phyloP scores from a whole-genome alignment of 2,329 filamentous ascomycete species.

The Fusarium siculi region DNA sequence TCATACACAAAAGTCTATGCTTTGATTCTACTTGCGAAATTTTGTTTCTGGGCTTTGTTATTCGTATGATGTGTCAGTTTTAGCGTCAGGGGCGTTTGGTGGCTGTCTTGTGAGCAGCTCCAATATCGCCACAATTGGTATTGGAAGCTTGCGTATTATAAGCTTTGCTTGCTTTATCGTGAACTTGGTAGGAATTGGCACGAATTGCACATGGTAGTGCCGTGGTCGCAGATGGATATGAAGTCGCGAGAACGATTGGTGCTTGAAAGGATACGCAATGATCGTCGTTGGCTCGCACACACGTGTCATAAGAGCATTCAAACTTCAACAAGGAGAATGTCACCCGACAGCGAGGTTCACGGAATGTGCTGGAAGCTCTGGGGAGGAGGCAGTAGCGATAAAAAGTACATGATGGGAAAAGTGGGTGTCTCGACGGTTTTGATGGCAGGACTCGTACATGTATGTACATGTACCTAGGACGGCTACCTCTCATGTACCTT shows the following conservation, averaged over 20 bases:
- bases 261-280: background rate
- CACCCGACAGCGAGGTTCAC: background rate
- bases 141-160: background rate
- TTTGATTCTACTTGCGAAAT: conserved; percentile 5
- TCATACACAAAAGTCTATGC: conserved; percentile 27
- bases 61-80: conserved; percentile 17
- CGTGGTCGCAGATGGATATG: background rate
- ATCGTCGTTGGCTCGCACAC: background rate
- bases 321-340: conserved; percentile 7
- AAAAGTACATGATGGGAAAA: conserved; percentile 5
- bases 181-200: background rate
- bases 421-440: conserved; percentile 1
- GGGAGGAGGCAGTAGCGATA: background rate
- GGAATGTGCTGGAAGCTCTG: background rate
- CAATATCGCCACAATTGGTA: background rate
- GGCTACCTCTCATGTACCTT: conserved; percentile 19
- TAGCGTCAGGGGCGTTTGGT: conserved; percentile 34
- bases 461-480: background rate
- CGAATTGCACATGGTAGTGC: background rate
- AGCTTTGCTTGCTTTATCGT: background rate
- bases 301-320: background rate
- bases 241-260: background rate
- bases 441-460: background rate
- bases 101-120: conserved; percentile 13
- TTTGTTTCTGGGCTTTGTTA: conserved; percentile 10